These are phyloP conservation scores for Scutellaria baicalensis DNA, from an alignment of 257 asterid species.

Conservation along the genomic window DNA sequence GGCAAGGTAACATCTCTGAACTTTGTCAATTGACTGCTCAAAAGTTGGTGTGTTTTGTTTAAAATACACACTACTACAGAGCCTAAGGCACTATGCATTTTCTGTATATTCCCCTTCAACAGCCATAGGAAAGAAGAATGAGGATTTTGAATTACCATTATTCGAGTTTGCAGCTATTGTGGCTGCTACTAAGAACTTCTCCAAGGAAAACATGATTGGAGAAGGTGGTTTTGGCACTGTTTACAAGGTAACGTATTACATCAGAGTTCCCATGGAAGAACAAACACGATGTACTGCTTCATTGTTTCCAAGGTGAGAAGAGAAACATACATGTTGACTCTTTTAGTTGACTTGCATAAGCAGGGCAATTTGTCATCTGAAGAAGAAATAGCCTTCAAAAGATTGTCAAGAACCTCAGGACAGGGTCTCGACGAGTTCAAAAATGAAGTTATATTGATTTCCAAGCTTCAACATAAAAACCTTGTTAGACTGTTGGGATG, in stretches of 20 bases:
- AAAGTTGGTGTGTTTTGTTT: neutral
- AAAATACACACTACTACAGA: no score
- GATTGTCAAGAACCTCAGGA: slow-evolving; percentile 28
- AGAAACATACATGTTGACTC: neutral
- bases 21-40: neutral
- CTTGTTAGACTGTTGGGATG: slow-evolving; percentile 39
- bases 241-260: slow-evolving; percentile 21
- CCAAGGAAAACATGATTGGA: slow-evolving; percentile 22
- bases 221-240: slow-evolving; percentile 39
- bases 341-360: neutral
- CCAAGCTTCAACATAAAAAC: slow-evolving; percentile 39
- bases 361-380: slow-evolving; percentile 28
- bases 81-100: neutral
- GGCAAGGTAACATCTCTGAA: neutral
- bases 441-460: slow-evolving; percentile 22
- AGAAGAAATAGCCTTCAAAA: slow-evolving; percentile 36
- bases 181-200: slow-evolving; percentile 29
- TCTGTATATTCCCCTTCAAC: neutral
- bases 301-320: no score
- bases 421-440: slow-evolving; percentile 31
- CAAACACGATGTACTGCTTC: no score
- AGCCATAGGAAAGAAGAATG: slow-evolving; percentile 3
- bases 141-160: slow-evolving; percentile 27
- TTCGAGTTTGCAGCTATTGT: slow-evolving; percentile 13
- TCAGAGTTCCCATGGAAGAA: neutral